Base-by-base conservation (phyloP, 1,284 basidiomycete genomes). In the Phellinidium pouzarii region DNA sequence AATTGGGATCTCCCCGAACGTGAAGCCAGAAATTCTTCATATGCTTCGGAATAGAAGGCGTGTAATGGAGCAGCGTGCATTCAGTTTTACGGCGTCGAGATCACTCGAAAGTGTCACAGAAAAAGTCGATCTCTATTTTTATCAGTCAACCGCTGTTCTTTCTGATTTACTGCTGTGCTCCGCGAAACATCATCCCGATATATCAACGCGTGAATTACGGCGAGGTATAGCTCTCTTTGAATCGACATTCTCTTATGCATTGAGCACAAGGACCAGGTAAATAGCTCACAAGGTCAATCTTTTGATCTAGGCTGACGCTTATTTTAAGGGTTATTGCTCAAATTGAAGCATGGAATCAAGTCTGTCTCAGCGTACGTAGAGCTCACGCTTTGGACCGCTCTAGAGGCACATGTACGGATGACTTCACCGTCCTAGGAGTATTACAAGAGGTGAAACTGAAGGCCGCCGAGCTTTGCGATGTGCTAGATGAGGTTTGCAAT, bases 121-220 rank as follows among this genome's bases (percentile, higher is more conserved):
- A 56, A 71, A 56, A 77, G 74, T 63, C 60, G 87, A 94, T 53
- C 60, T 65, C 7, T 95, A 95, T 66, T 85, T 91, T 62, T 72
- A 81, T 59, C 81, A 84, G 22, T 70, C 95, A 27, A 75, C 80
- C 17, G 78, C 80, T 5, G 68, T 80, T 29, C 74, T 99, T 52
- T 85, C 88, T 3, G 73, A 74, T 9, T 71, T 98, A 40, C 77
- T 91, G 40, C 70, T 72, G 5, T 75, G 80, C 0, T 70, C 93
- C 48, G 73, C 79, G 7, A 68, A 75, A 27, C 94, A 97, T 66
- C 87, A 91, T 63, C 67, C 77, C 0, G 95, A 99, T 64, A 65
- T 99, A 40, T 77, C 80, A 6, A 91, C 91, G 9, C 82, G 87
- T 5, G 94, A 99, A 58, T 72, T 98, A 11, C 85, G 85, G 62